Conservation (phyloP, 495 filamentous ascomycete species). For the Penicillium nucicola region DNA sequence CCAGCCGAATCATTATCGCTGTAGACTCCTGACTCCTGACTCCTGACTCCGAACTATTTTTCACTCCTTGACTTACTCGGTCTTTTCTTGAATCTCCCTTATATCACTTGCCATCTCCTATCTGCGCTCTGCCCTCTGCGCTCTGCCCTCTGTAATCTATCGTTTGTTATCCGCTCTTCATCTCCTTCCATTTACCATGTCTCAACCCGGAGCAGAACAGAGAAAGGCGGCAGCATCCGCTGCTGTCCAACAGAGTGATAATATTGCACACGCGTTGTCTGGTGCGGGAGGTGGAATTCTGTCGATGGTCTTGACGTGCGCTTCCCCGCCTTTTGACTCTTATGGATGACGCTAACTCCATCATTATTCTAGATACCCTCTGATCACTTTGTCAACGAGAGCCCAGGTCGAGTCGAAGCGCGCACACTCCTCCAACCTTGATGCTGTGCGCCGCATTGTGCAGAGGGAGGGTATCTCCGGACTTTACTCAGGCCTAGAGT, state of each 20-base stretch:
- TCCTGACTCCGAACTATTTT: constrained; percentile 2
- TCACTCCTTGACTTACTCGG: constrained; percentile 8
- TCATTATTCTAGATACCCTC: constrained; percentile 67
- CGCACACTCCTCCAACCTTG: constrained; percentile 74
- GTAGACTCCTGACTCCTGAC: constrained; percentile 6
- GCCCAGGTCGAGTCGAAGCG: constrained; percentile 97
- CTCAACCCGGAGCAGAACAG: constrained; percentile 32
- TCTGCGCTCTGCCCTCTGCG: no score
- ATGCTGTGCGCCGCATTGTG: constrained; percentile 82
- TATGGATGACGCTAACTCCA: constrained; percentile 12
- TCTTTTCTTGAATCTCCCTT: constrained; percentile 6
- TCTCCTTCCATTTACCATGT: constrained; percentile 28
- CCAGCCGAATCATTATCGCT: constrained; percentile 38
- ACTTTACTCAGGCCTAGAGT: constrained; percentile 84
- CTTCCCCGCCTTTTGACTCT: constrained; percentile 11
- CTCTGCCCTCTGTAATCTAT: no score
- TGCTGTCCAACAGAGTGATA: constrained; percentile 73
- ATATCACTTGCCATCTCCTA: background rate
- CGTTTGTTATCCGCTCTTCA: background rate
- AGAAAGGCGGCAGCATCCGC: constrained; percentile 41
- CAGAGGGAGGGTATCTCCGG: constrained; percentile 85
- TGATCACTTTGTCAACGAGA: constrained; percentile 95
- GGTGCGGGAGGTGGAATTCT: constrained; percentile 89
- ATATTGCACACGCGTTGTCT: constrained; percentile 84
- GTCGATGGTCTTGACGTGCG: constrained; percentile 91